Percentiles rank a stretch among this genome's conserved stretches.
Conservation (phyloP, 2,329 filamentous ascomycete genomes). For the Colletotrichum filicis region DNA sequence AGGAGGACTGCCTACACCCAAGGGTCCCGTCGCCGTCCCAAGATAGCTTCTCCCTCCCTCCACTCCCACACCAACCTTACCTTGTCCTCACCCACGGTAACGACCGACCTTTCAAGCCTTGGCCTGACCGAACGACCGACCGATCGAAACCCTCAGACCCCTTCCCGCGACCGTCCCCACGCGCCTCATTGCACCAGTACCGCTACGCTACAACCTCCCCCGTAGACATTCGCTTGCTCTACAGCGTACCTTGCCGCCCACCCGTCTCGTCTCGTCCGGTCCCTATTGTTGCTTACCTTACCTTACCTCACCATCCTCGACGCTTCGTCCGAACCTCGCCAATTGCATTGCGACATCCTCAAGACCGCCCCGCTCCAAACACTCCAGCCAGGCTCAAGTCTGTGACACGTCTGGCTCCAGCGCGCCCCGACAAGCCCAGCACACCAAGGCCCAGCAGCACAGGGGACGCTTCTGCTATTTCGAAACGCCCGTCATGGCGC, state of each 20-base stretch:
- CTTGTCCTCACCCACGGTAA: neutral
- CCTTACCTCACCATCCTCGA: slow-evolving; percentile 9
- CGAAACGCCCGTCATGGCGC: slow-evolving; percentile 34
- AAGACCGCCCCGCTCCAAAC: slow-evolving; percentile 25
- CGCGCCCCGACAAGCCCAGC: slow-evolving; percentile 3
- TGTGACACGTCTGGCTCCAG: slow-evolving; percentile 34
- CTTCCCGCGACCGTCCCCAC: slow-evolving; percentile 10
- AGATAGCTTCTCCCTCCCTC: neutral
- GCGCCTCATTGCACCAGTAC: neutral
- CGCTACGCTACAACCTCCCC: neutral
- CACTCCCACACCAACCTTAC: neutral
- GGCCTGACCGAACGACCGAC: neutral
- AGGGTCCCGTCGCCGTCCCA: neutral
- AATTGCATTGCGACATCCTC: slow-evolving; percentile 31
- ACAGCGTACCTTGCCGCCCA: slow-evolving; percentile 1
- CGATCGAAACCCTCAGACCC: slow-evolving; percentile 21
- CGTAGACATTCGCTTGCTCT: slow-evolving; percentile 34
- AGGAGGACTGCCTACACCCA: neutral
- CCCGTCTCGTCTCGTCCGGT: neutral
- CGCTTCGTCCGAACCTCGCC: slow-evolving; percentile 33
- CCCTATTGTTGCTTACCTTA: neutral
- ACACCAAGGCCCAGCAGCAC: neutral
- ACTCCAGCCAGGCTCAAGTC: slow-evolving; percentile 23
- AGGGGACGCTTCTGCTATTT: slow-evolving; percentile 15
- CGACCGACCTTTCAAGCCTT: neutral